Conservation (phyloP, 805 yeast genomes). For the Saturnispora bothae region DNA sequence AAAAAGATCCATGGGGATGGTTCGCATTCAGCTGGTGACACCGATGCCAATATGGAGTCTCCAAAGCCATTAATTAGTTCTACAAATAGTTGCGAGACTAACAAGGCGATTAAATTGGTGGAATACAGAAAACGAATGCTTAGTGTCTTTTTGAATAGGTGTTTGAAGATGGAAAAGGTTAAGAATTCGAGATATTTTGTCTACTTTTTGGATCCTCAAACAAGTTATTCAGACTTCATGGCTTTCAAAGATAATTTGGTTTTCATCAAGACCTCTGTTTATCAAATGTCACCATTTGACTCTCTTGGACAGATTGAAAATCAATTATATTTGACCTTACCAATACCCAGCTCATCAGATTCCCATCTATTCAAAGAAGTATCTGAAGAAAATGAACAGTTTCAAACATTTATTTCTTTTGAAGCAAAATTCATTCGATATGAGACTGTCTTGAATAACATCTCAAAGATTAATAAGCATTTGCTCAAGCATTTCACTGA, state of each 20-base stretch:
- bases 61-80: neutral
- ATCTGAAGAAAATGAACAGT: conserved; percentile 20
- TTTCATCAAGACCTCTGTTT: conserved; percentile 40
- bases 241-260: conserved; percentile 42
- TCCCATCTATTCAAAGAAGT: conserved; percentile 18
- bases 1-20: neutral
- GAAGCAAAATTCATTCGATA: conserved; percentile 26
- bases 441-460: conserved; percentile 24
- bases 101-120: conserved; percentile 15
- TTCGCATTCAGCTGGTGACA: neutral
- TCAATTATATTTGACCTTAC: conserved; percentile 48
- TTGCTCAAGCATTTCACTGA: conserved; percentile 37
- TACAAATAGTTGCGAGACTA: neutral
- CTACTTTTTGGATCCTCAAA: conserved; percentile 76
- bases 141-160: conserved; percentile 67
- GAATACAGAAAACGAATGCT: conserved; percentile 70
- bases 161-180: conserved; percentile 48
- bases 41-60: neutral
- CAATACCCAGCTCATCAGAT: conserved; percentile 37
- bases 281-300: conserved; percentile 49
- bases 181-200: conserved; percentile 52
- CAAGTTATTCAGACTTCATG: conserved; percentile 72
- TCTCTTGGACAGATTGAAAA: conserved; percentile 44
- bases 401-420: conserved; percentile 20
- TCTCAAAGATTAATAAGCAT: conserved; percentile 32